A percentile compares a stretch with the other conserved stretches of the same genome.
phyloP scores from a whole-genome alignment of 139 green algal genomes.

The Chlamydomonas sp. region DNA sequence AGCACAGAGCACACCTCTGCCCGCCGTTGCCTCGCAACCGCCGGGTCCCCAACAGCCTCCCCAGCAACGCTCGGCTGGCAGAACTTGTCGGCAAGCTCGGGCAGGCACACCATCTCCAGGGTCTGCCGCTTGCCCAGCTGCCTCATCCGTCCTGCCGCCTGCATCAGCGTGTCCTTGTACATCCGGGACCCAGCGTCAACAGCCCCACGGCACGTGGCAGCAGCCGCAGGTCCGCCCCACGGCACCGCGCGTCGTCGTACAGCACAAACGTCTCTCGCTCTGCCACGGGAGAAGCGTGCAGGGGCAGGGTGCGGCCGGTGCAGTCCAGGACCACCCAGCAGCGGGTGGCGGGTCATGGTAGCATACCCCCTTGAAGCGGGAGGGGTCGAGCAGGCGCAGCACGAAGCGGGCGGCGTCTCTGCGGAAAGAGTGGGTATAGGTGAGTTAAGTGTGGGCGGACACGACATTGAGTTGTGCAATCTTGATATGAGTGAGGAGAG shows the following conservation, averaged over 20 bases:
- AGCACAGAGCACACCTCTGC: background rate
- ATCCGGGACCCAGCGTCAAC: slow-evolving; percentile 58
- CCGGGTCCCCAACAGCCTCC: background rate
- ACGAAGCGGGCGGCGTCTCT: slow-evolving; percentile 41
- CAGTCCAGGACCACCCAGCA: slow-evolving; percentile 49
- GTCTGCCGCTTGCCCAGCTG: slow-evolving; percentile 52
- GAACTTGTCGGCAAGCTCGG: slow-evolving; percentile 21
- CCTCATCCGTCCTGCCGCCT: slow-evolving; percentile 49
- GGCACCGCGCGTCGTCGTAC: slow-evolving; percentile 70
- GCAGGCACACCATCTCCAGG: slow-evolving; percentile 28
- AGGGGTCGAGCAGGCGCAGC: slow-evolving; percentile 1
- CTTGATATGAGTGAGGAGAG: no score
- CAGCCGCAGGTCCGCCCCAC: slow-evolving; percentile 48
- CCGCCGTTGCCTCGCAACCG: background rate
- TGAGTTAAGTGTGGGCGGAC: no score
- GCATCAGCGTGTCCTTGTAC: slow-evolving; percentile 61
- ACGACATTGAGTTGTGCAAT: no score
- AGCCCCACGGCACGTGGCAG: slow-evolving; percentile 47
- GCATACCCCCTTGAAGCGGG: slow-evolving; percentile 50
- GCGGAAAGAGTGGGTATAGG: background rate
- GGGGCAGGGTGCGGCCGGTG: slow-evolving; percentile 35
- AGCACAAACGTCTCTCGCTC: slow-evolving; percentile 59
- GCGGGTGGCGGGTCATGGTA: slow-evolving; percentile 38
- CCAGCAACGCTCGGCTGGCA: no score
- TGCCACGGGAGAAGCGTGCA: slow-evolving; percentile 40